Base-by-base conservation (phyloP, 2,329 filamentous ascomycete genomes). In the Fusarium lyarnte region DNA sequence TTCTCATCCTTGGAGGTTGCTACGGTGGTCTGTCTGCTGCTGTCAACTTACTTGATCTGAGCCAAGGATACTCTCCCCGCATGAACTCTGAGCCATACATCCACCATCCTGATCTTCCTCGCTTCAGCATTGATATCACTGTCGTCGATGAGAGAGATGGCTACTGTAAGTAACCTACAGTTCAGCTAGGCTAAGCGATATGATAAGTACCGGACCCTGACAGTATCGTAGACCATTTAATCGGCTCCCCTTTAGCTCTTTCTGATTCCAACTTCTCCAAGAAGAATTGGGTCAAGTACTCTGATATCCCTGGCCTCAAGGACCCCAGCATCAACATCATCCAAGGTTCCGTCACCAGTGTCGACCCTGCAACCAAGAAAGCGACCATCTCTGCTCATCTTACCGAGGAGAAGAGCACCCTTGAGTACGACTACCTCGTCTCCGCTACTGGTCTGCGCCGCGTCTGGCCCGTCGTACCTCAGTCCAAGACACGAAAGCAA, bases 131-230 rank as follows among this genome's bases (percentile, higher is more conserved):
- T 19, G 87, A 94, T 41, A 90, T 95, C 55, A 94, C 91, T 27
- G 87, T 95, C 27, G 89, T 93, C 29, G 92, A 95, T 76, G 92
- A 94, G 80, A 85, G 92, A n/a, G 93, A 95, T 84, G 93, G 93
- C n/a, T 94, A 90, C 79, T 94, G 92, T 94, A 84, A 75, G 91
- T 82, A 12, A 72, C 11, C 23, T 10, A 9, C 16, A 17, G 35
- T 25, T 45, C 47, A 36, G 29, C n/a, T 31, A 5, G 14, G 7
- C 29, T 13, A 27, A 25, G 13, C 17, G 19, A 29, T 16, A n/a
- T 21, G 49, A 43, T 25, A 31, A 47, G 19, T 7, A 3, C 29
- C 16, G 25, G 35, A 52, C 14, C 23, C 73, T 76, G 13, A 77
- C 43, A 23, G 27, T 35, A 19, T 25, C 47, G 23, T 66, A 94